Evolutionary conservation across 208 protist species (phyloP), one percentile per base, ranked within the genome.

Genomic region (Trypanosoma scelopori): DNA sequence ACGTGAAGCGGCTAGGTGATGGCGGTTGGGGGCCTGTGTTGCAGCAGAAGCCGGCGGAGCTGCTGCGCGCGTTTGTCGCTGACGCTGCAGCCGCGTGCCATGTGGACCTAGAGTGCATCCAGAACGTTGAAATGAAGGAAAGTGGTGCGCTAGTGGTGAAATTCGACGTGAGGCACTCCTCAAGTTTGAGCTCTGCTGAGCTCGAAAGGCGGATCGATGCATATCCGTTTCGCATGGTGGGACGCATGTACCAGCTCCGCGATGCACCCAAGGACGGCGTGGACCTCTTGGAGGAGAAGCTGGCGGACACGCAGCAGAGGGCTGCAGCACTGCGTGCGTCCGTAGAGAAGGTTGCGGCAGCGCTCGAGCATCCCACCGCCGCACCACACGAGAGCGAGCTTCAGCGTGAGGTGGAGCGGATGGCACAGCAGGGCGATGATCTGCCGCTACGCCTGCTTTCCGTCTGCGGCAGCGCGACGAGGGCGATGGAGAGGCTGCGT

Each of bases 1-100:
- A 71, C 52, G 48, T 16, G n/a, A 79, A 79, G 55, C 46, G 62
- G 53, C 71, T 79, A 42, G 68, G 52, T 18, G 74, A 68, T 48
- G 59, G 50, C 0, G 76, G 78, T 27, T 86, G 81, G 81, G 64
- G 28, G 25, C 61, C 76, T 50, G 81, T 80, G 2, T 45, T 82
- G 18, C 58, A 75, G 46, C 66, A 76, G 57, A 73, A 71, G 1
- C 53, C 76, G 7, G 63, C 69, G 45, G 81, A 77, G 43, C 66
- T 86, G 50, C 61, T 28, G n/a, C 51, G 46, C 6, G 76, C 74
- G 3, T 18, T 82, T 56, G 23, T 75, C 1, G 25, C 12, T 23
- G 79, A 85, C 46, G 57, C 65, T 35, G 68, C 74, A 5, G 52
- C 43, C 45, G 64, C 73, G 43, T 81, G 74, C 39, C 43, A 61